These are phyloP conservation scores for Phytophthora podocarpi DNA, from an alignment of 352 stramenopile genomes.

Conservation along the genomic window DNA sequence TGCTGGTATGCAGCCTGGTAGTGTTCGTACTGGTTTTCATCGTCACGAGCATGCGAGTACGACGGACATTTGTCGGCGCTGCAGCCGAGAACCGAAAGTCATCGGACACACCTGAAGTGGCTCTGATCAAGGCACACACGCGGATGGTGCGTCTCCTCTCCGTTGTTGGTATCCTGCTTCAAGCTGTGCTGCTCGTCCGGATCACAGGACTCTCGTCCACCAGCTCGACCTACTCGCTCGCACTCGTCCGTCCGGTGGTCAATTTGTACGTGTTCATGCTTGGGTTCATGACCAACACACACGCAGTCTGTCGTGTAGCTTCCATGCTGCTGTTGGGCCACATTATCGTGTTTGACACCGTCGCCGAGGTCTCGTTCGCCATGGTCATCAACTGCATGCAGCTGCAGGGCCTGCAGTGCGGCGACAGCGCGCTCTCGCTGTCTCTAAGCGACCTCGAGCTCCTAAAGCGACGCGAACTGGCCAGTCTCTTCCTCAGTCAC, in stretches of 20 bases:
- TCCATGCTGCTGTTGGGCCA: constrained; percentile 43
- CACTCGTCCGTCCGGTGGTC: constrained; percentile 46
- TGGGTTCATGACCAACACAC: constrained; percentile 77
- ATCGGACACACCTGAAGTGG: constrained; percentile 57
- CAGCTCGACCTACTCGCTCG: constrained; percentile 48
- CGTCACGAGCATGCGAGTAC: constrained; percentile 35
- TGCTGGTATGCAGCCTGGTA: constrained; percentile 42
- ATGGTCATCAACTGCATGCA: constrained; percentile 63
- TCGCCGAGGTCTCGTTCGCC: constrained; percentile 57
- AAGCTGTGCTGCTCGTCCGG: constrained; percentile 40
- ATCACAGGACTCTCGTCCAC: constrained; percentile 21
- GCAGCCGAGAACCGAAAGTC: constrained; percentile 19
- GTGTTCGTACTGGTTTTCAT: constrained; percentile 46
- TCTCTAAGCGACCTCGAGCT: constrained; percentile 27
- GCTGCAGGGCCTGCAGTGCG: constrained; percentile 50
- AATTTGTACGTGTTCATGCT: constrained; percentile 57
- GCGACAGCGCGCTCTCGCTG: constrained; percentile 34
- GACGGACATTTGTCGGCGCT: constrained; percentile 21
- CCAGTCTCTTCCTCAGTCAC: constrained; percentile 49
- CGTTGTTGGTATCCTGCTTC: constrained; percentile 43
- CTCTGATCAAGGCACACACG: constrained; percentile 65
- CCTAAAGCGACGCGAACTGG: constrained; percentile 46
- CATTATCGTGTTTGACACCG: constrained; percentile 50
- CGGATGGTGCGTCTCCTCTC: constrained; percentile 51
- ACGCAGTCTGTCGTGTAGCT: constrained; percentile 55